A percentile compares a stretch with the other conserved stretches of the same genome.
These are phyloP conservation scores for Candida maltosa DNA, from an alignment of 805 yeast species.

Conservation along the genomic window DNA sequence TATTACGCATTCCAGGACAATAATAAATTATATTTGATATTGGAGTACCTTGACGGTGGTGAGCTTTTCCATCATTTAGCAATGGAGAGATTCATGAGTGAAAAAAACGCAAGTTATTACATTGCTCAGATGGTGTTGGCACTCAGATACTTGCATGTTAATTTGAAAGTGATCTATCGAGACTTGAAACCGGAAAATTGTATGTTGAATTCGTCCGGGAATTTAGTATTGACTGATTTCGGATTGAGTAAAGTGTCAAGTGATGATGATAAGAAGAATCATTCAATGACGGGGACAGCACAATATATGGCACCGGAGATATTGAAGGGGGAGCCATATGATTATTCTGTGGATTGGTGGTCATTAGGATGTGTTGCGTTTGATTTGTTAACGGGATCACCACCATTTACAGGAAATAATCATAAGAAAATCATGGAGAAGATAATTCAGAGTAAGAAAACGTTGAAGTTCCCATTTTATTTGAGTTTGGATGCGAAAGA, in stretches of 20 bases:
- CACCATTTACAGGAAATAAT: constrained; percentile 43
- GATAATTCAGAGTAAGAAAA: constrained; percentile 25
- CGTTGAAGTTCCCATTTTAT: constrained; percentile 38
- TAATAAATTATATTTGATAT: constrained; percentile 39
- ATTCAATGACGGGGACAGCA: constrained; percentile 42
- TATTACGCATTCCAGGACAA: constrained; percentile 44
- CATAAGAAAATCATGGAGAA: constrained; percentile 38
- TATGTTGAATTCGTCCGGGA: constrained; percentile 38
- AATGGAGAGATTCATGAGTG: constrained; percentile 17
- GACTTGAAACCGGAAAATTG: constrained; percentile 46
- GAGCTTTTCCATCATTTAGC: constrained; percentile 43
- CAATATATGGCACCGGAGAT: constrained; percentile 49
- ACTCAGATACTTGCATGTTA: constrained; percentile 33
- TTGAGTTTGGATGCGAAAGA: constrained; percentile 41
- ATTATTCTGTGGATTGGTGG: constrained; percentile 47
- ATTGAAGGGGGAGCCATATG: constrained; percentile 37
- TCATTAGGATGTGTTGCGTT: constrained; percentile 42
- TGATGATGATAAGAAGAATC: constrained; percentile 15
- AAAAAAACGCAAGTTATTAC: constrained; percentile 37
- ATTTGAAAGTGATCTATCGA: constrained; percentile 38
- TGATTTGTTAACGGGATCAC: constrained; percentile 42
- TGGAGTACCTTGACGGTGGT: constrained; percentile 45
- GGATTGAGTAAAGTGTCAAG: constrained; percentile 39
- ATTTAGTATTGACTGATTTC: constrained; percentile 42
- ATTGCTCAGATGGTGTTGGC: constrained; percentile 42